These are phyloP conservation scores for Rhodotorula sp. DNA, from an alignment of 1,284 basidiomycete species.

Conservation along the genomic window DNA sequence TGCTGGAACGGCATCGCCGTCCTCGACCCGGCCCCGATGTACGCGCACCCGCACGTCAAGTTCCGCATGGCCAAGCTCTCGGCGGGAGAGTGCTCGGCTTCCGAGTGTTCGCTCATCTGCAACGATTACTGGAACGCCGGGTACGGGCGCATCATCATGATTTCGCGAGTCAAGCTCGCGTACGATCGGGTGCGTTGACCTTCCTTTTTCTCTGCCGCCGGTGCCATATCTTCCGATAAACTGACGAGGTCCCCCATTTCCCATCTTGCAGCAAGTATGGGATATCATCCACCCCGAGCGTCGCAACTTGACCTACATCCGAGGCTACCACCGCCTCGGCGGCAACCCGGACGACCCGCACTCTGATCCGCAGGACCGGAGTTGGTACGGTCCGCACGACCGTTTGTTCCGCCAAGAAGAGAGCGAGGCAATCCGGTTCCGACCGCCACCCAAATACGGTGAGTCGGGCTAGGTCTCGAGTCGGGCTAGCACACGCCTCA, in stretches of 20 bases:
- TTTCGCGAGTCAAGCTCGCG: constrained; percentile 88
- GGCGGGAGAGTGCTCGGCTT: constrained; percentile 85
- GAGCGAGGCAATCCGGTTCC: constrained; percentile 68
- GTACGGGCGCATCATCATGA: constrained; percentile 93
- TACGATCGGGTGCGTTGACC: constrained; percentile 71
- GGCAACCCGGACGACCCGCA: constrained; percentile 89
- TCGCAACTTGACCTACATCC: constrained; percentile 85
- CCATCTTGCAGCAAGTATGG: constrained; percentile 76
- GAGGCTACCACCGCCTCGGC: constrained; percentile 83
- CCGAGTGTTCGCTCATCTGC: constrained; percentile 90
- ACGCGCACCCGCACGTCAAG: constrained; percentile 76
- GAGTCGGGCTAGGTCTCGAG: constrained; percentile 51
- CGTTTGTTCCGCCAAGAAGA: constrained; percentile 85
- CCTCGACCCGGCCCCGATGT: constrained; percentile 88
- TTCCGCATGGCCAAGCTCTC: constrained; percentile 83
- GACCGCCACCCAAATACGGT: constrained; percentile 82
- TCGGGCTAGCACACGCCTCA: constrained; percentile 15
- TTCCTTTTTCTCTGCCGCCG: background rate
- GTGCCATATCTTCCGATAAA: too few species aligned
- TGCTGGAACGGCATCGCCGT: constrained; percentile 97
- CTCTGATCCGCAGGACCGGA: constrained; percentile 88
- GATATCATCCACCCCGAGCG: constrained; percentile 86
- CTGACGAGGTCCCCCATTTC: background rate
- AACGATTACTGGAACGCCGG: constrained; percentile 66
- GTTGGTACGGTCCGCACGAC: constrained; percentile 94